Conservation (phyloP, 2,329 filamentous ascomycete genomes). For the Cordyceps militaris region DNA sequence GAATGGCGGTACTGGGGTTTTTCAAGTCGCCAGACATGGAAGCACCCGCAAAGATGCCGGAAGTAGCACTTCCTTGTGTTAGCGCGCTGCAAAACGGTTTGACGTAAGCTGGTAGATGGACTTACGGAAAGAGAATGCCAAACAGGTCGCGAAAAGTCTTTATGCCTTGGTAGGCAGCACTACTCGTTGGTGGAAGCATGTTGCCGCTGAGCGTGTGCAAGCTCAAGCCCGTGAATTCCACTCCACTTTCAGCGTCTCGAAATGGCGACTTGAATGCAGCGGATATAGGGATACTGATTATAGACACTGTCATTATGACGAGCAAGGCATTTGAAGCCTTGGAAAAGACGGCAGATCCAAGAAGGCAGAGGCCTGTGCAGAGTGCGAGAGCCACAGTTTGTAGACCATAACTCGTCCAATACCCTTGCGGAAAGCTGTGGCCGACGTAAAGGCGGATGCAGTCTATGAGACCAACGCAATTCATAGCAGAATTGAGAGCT, state of each 20-base stretch:
- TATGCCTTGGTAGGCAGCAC: conserved; percentile 53
- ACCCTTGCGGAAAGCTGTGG: conserved; percentile 57
- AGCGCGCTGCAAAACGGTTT: conserved; percentile 40
- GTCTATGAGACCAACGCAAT: conserved; percentile 78
- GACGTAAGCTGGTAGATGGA: no score
- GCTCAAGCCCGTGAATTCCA: conserved; percentile 74
- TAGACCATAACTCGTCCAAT: conserved; percentile 72
- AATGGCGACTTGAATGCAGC: conserved; percentile 63
- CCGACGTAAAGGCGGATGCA: conserved; percentile 74
- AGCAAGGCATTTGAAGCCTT: conserved; percentile 73
- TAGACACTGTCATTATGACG: conserved; percentile 62
- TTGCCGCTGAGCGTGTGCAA: conserved; percentile 65
- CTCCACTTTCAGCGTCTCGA: conserved; percentile 49
- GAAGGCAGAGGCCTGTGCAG: conserved; percentile 69
- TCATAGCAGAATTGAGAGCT: conserved; percentile 79
- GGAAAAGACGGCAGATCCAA: conserved; percentile 73
- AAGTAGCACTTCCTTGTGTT: conserved; percentile 34
- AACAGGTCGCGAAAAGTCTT: conserved; percentile 76
- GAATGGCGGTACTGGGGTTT: conserved; percentile 77
- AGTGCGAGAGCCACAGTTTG: conserved; percentile 62
- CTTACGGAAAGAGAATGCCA: conserved; percentile 70
- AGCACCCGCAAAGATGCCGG: conserved; percentile 61
- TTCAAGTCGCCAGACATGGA: conserved; percentile 86
- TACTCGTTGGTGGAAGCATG: conserved; percentile 60
- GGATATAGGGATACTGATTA: conserved; percentile 78